Conservation (phyloP, 2,329 filamentous ascomycete genomes). For the Aphanocladium album region DNA sequence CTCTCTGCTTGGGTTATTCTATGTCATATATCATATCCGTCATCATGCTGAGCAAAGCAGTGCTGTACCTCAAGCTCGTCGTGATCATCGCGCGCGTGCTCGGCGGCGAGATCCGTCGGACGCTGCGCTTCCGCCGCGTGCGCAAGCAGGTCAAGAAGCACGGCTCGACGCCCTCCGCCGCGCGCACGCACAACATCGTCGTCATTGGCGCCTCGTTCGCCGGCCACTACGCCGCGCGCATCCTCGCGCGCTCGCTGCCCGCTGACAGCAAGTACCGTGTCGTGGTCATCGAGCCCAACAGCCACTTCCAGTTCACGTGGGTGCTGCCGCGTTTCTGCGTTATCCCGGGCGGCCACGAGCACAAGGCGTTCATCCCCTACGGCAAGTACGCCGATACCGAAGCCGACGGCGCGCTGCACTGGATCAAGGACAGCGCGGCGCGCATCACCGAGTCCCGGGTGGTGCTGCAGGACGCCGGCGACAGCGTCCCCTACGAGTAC, state of each 20-base stretch:
- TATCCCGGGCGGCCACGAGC: slow-evolving; percentile 43
- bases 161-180: slow-evolving; percentile 15
- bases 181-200: slow-evolving; percentile 42
- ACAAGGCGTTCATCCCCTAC: slow-evolving; percentile 58
- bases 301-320: slow-evolving; percentile 58
- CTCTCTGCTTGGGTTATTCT: neutral
- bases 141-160: slow-evolving; percentile 8
- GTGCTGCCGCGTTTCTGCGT: slow-evolving; percentile 56
- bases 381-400: slow-evolving; percentile 34
- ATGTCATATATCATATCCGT: neutral
- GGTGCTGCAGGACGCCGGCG: slow-evolving; percentile 33
- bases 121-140: slow-evolving; percentile 15
- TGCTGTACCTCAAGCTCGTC: slow-evolving; percentile 26
- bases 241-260: slow-evolving; percentile 44
- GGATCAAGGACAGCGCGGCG: slow-evolving; percentile 39
- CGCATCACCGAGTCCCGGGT: slow-evolving; percentile 34
- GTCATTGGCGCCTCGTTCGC: slow-evolving; percentile 55
- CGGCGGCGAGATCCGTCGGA: slow-evolving; percentile 19
- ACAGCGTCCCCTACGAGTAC: slow-evolving; percentile 47
- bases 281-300: slow-evolving; percentile 54
- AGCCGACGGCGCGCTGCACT: slow-evolving; percentile 30
- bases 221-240: slow-evolving; percentile 44
- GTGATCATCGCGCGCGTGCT: slow-evolving; percentile 22
- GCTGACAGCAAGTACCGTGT: slow-evolving; percentile 43
- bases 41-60: slow-evolving; percentile 24